Evolutionary conservation across 2,329 filamentous ascomycete genomes (phyloP).

Genomic region (Sclerotinia borealis): DNA sequence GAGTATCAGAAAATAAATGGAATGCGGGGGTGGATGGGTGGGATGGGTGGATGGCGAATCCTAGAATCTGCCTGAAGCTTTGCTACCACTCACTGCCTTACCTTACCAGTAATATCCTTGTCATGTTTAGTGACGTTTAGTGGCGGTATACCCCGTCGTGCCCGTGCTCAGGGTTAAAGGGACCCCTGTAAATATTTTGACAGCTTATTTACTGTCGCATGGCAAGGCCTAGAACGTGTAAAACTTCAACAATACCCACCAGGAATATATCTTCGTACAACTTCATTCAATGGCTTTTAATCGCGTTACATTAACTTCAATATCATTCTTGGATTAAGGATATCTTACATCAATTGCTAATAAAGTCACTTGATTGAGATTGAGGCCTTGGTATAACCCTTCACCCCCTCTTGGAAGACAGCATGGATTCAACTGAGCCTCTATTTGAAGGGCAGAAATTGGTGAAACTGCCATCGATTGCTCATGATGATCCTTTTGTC

Average conservation of each 20-base stretch:
- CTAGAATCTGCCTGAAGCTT: conserved; percentile 4
- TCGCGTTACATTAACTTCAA: background rate
- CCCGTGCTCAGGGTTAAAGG: too few relatives aligned
- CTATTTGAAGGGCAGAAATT: background rate
- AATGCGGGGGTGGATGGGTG: too few relatives aligned
- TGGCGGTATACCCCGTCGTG: background rate
- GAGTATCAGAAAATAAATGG: background rate
- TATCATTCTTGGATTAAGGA: background rate
- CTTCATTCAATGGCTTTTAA: background rate
- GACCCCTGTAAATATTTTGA: conserved; percentile 3
- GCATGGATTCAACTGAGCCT: background rate
- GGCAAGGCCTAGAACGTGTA: background rate
- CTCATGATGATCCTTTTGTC: conserved; percentile 53
- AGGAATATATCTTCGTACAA: background rate
- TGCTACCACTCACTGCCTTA: too few relatives aligned
- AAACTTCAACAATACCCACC: background rate
- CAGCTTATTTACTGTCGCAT: background rate
- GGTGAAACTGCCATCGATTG: conserved; percentile 48
- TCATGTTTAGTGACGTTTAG: background rate
- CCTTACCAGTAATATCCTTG: background rate
- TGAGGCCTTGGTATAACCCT: background rate
- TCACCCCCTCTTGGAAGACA: background rate
- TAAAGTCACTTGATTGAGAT: too few relatives aligned
- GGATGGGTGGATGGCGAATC: conserved; percentile 11
- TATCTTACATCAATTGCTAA: too few relatives aligned